Evolutionary conservation across 2,329 filamentous ascomycete genomes (phyloP), one percentile per base, ranked within the genome.

Genomic region (Fusarium metavorans): DNA sequence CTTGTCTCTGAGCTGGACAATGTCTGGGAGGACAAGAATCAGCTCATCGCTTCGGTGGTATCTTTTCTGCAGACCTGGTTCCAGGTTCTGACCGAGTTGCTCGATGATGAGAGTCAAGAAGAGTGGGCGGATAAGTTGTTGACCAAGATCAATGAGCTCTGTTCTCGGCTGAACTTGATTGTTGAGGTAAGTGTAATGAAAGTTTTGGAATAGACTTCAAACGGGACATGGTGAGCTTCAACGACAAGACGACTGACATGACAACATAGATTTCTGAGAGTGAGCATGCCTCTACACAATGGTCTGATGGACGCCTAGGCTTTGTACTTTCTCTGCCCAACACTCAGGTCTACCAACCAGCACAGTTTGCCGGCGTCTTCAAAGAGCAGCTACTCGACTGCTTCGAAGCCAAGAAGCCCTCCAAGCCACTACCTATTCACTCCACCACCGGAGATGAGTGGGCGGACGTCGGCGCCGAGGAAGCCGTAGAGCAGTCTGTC

Each of bases 121-220:
- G 79, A 80, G 11, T 87, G 86, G 84, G 81, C 82, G 0, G 84
- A 88, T 32, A 80, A 69, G 6, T 71, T 88, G 5, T 78, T 88
- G 1, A 85, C 86, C 23, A 80, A 70, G 60, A 77, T 77, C 39
- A 73, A 68, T 57, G 78, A 73, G 6, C 43, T 70, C 10, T 58
- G 65, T 2, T 72, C 73, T 5, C 71, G 74, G 3, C 52, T 88
- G 45, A 80, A 73, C 3, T 62, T 87, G 1, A 79, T 78, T 30
- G 43, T 88, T 5, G 82, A 85, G 66, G 84, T 85, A 68, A 61
- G 80, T 39, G 41, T 16, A 8, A 18, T n/a, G 13, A 27, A 7
- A 20, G n/a, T 5, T n/a, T 16, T 37, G 27, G 37, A 34, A 11
- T 30, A 6, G 5, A 48, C 20, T 32, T 52, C 48, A 52, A 52